Base-by-base conservation (phyloP, 805 yeast genomes). In the Ogataea populi-albae region DNA sequence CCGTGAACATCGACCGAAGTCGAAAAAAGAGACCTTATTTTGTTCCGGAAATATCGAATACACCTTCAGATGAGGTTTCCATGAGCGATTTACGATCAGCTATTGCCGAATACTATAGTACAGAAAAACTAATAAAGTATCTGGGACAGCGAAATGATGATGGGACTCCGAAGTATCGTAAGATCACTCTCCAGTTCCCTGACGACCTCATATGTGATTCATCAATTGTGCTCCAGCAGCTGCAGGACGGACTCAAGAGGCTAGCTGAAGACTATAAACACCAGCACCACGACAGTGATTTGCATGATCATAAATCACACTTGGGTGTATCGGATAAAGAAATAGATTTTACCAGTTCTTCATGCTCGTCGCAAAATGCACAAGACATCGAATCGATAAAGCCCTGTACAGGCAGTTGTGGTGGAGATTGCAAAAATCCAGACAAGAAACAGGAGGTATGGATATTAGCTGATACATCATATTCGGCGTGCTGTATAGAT, bases 401-500 rank as follows among this genome's bases (percentile, higher is more conserved):
- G n/a, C 39, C 46, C 16, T 56, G 55, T 26, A 46, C 52, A 1
- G 59, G 61, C 4, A 27, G 42, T 2, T 55, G 61, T 39, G 62
- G 62, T 5, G 49, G 41, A 6, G 47, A 55, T 17, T 52, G 59
- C 46, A 41, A 47, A 43, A 41, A 49, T 15, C 33, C 41, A 24
- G 21, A 38, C 8, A 31, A 44, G 24, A 21, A 43, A 4, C 42
- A 42, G 12, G 64, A 71, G 32, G 71, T 83, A 8, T 91, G 91
- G 85, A 75, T 91, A 12, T 64, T 93, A 23, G 98, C 98, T 0
- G 98, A 93, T 54, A 91, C 98, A 0, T 87, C 97, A 0, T 93
- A 93, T 53, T 86, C 96, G 19, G 71, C 96, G 1, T 93, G 98
- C 60, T 93, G 98, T 62, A 82, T 91, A 8, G 98, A 93, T 59